Evolutionary conservation across 805 yeast genomes (phyloP), one percentile per base, ranked within the genome.

Genomic region (Saturnispora besseyi): DNA sequence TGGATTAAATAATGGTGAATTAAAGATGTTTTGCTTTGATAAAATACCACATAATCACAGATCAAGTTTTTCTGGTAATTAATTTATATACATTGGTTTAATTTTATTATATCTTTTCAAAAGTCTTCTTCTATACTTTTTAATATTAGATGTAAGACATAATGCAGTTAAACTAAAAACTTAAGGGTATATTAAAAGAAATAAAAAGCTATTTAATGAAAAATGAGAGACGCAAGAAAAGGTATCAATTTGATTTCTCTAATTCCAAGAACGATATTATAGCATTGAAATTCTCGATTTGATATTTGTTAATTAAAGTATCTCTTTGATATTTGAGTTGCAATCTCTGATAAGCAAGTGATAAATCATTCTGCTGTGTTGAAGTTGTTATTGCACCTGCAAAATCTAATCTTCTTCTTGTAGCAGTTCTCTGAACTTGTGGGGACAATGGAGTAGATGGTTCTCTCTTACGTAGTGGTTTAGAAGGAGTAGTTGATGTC

Each of bases 1-100:
- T 51, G 98, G 96, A 3, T 82, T 88, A 54, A 97, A 90, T 54
- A 79, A 78, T 58, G 98, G 98, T 5, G 77, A 77, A 46, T 95
- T 89, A n/a, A 79, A 84, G 56, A 78, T 90, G 80, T 84, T 82
- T 64, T 79, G 84, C 51, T 89, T 89, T 67, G 96, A 84, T 46
- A 37, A 42, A 34, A 22, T 24, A 36, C 41, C 30, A 31, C 46
- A 50, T 12, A 31, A 11, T 12, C 42, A 38, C 12, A 21, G 42
- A 11, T 24, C 28, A 26, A 38, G 42, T 24, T 38, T 24, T 24
- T 24, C 30, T 12, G 22, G 42, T 38, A 18, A 18, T 36, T 36
- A 5, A 18, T 18, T 33, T 12, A 33, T 33, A 36, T 8, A 18
- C 12, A 18, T 18, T 9, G 15, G 13, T 9, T 9, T 36, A 8